Evolutionary conservation across 2,329 filamentous ascomycete genomes (phyloP), one percentile per base, ranked within the genome.

Genomic region (Dactylellina drechsleri): DNA sequence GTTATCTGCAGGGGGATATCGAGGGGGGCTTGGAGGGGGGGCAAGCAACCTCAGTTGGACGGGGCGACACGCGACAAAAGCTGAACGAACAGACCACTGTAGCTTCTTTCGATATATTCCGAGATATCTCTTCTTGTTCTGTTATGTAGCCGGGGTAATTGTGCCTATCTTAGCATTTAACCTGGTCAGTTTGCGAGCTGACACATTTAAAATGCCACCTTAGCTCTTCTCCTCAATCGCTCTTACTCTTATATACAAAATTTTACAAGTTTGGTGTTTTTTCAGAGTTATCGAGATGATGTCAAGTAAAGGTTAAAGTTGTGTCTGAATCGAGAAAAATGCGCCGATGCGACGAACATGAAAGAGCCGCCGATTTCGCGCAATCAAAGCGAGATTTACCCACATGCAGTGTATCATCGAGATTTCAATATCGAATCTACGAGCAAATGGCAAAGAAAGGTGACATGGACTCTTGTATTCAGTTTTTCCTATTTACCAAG

Each of bases 51-150:
- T 36, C 10, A 36, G 31, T 10, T 36, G 31, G 40, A 8, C 49
- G 28, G 52, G 28, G 52, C 43, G 49, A 72, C 68, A 73, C 68
- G 68, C 68, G 68, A 74, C 61, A 61, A 61, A 43, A n/a, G 16
- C 16, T 47, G 43, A 47, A 5, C 43, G 43, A n/a, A 47, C 16
- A 10, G 70, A 66, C 64, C 70, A 74, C 70, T 67, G 70, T 74
- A 67, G 70, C 62, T 73, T 73, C 54, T 52, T 41, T 67, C 50
- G 15, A 28, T 28, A 8, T n/a, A 6, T 12, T 26, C 45, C 49
- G 52, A 47, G 43, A 47, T 47, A n/a, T 47, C 15, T 49, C 28
- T 59, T 10, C 10, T 7, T 36, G 5, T 3, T 10, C 5, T 28
- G 31, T 8, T 36, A 36, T 36, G 6, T 36, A 36, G 31, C 49